Evolutionary conservation across 2,329 filamentous ascomycete genomes (phyloP).

Genomic region (Hypoxylon sp.): DNA sequence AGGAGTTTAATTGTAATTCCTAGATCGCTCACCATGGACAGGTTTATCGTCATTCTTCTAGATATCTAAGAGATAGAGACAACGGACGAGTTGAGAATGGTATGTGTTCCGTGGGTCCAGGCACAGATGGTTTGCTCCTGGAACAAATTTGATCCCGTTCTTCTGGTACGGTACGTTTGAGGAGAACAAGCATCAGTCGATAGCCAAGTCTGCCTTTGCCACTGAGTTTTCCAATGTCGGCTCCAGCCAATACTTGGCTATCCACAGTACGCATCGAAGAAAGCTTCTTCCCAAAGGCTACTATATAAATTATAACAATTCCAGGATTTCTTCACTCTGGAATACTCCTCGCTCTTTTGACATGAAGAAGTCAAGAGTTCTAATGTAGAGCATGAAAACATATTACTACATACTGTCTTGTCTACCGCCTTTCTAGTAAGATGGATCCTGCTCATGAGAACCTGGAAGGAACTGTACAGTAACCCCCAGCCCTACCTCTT

Average conservation of each 20-base stretch:
- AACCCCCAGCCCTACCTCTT: not conserved
- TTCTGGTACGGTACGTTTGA: not conserved
- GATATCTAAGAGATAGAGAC: not conserved
- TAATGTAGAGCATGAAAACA: not conserved
- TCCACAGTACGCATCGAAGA: too few species aligned
- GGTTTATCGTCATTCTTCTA: not conserved
- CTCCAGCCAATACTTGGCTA: too few species aligned
- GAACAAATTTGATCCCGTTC: not conserved
- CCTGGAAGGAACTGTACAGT: not conserved
- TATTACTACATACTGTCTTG: not conserved
- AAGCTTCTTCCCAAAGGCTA: too few species aligned
- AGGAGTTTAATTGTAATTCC: not conserved
- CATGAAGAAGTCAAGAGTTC: not conserved
- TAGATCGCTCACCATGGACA: not conserved
- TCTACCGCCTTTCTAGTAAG: not conserved
- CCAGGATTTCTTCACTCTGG: not conserved
- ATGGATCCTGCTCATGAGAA: slow-evolving; percentile 3
- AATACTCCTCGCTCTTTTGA: not conserved
- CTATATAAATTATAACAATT: not conserved
- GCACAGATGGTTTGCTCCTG: not conserved
- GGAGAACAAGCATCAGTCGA: not conserved
- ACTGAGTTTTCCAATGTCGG: not conserved
- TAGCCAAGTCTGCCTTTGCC: not conserved
- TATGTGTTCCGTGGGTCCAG: not conserved
- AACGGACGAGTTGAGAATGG: not conserved